Evolutionary conservation across 805 yeast species (phyloP), one percentile per base, ranked within the genome.

Genomic region (Saccharomycodes ludwigii): DNA sequence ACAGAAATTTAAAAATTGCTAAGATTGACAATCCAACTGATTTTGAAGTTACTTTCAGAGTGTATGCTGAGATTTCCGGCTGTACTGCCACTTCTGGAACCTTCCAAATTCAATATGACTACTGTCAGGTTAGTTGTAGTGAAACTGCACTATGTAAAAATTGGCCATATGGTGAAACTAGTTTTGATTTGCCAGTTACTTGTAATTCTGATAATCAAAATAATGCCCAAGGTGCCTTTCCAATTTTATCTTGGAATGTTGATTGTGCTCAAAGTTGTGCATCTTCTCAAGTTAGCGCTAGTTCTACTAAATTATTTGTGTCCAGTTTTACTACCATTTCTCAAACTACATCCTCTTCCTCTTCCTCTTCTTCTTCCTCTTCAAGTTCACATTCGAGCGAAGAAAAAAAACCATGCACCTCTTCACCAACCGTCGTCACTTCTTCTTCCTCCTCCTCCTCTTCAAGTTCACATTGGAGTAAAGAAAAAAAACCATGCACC

Each of bases 51-150:
- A 42, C 47, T 10, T 42, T 46, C 29, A 30, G 36, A 16, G 42
- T 44, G 2, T 33, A 40, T 12, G 56, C 48, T 31, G 32, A 32
- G 13, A 24, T 17, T 6, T 24, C 21, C 13, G 37, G 38, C 12
- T 39, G 39, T 16, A 20, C 29, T 15, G 25, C 34, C 9, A 13
- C 21, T 3, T 36, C 36, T 6, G 34, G 30, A 10, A 11, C 33
- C 1, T 41, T 46, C 31, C 40, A 41, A 31, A 37, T 46, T 14
- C 40, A 41, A 16, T 42, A 31, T 17, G 44, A 40, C 23, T 46
- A 42, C 23, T 17, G 34, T 7, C 40, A 37, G 13, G 42, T 49
- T 8, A 33, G 23, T 11, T 49, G 44, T 9, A 20, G 26, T 13
- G 34, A 40, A 5, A 10, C 29, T 21, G 17, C n/a, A n/a, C 36